phyloP scores from a whole-genome alignment of 192 early-diverging fungal species.

The Coemansia sp. region DNA sequence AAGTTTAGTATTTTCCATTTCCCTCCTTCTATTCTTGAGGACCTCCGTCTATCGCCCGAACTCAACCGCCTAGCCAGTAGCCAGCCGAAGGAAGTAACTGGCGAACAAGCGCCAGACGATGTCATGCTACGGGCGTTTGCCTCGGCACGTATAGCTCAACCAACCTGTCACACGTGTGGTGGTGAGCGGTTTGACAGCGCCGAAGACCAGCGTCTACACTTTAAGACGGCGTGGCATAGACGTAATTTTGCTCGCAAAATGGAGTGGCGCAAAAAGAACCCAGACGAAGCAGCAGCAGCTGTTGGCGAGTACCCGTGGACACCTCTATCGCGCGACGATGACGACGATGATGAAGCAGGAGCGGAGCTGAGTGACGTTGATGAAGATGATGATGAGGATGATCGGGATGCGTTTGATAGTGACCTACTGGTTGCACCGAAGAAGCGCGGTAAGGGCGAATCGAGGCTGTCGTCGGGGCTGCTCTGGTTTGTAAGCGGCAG shows the following conservation, averaged over 20 bases:
- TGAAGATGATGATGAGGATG: neutral
- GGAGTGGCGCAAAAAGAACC: conserved; percentile 22
- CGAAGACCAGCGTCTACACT: conserved; percentile 33
- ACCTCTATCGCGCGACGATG: conserved; percentile 11
- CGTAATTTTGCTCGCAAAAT: conserved; percentile 28
- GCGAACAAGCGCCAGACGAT: neutral
- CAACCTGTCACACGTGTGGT: conserved; percentile 44
- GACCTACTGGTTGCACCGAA: neutral
- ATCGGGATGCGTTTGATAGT: neutral
- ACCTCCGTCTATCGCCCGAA: conserved; percentile 7
- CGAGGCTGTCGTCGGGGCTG: conserved; percentile 11
- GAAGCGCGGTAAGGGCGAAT: neutral
- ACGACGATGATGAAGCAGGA: neutral
- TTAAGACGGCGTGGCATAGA: conserved; percentile 22
- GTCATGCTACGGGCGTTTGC: conserved; percentile 15
- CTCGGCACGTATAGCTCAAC: conserved; percentile 21
- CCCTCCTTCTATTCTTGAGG: neutral
- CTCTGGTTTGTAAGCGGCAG: conserved; percentile 31
- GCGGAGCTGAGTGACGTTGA: neutral
- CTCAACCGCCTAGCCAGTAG: conserved; percentile 10
- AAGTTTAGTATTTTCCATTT: conserved; percentile 17
- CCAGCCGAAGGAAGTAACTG: neutral
- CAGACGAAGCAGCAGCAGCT: neutral
- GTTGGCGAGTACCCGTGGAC: conserved; percentile 35
- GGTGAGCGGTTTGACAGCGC: conserved; percentile 32